phyloP scores from a whole-genome alignment of 1,139 yeast genomes.

The Spencermartinsiella ligniputridi region DNA sequence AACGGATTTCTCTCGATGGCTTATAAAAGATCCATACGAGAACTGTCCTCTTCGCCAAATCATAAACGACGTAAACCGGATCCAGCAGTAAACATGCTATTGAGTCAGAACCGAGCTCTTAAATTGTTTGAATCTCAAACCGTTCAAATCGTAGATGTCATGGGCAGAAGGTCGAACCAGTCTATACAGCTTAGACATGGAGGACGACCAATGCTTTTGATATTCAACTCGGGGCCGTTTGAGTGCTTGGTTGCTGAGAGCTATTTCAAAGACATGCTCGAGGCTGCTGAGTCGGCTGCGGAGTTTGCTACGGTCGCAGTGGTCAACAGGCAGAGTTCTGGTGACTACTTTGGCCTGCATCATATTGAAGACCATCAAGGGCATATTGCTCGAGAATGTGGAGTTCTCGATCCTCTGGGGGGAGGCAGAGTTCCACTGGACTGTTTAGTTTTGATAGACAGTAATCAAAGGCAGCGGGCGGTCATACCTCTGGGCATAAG shows the following conservation, averaged over 20 bases:
- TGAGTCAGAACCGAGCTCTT: neutral
- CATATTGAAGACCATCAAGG: constrained; percentile 1
- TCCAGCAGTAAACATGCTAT: neutral
- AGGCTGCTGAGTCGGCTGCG: neutral
- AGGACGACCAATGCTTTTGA: neutral
- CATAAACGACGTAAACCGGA: neutral
- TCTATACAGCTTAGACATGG: neutral
- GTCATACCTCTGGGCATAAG: constrained; percentile 9
- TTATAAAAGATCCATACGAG: neutral
- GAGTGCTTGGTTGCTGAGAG: neutral
- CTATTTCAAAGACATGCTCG: neutral
- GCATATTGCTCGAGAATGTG: constrained; percentile 18
- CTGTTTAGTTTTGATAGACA: constrained; percentile 18
- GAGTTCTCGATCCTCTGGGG: constrained; percentile 25
- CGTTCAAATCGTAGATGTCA: neutral
- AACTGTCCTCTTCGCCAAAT: neutral
- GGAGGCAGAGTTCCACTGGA: constrained; percentile 21
- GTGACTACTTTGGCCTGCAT: neutral
- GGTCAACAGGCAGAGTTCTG: neutral
- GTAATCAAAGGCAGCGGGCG: constrained; percentile 11
- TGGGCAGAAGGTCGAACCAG: neutral
- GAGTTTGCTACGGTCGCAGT: neutral
- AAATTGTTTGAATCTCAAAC: neutral
- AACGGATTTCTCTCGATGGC: no score
- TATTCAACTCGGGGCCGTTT: constrained; percentile 1